A percentile compares a stretch with the other conserved stretches of the same genome.
Evolutionary conservation across 371 early-diverging fungal species (phyloP).

Genomic region (Quaeritorhiza haematococci): DNA sequence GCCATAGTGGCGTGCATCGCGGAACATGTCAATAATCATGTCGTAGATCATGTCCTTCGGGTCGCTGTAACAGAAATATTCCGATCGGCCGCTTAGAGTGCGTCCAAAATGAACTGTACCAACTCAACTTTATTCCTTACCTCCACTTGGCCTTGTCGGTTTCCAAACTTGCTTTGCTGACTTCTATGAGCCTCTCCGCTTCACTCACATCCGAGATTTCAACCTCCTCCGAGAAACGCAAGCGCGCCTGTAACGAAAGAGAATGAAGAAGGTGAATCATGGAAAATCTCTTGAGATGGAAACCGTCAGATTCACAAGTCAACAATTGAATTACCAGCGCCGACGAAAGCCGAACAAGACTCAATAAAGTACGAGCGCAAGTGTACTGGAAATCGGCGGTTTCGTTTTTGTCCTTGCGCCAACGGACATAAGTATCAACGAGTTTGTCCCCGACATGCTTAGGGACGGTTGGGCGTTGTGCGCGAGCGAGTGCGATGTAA

Average conservation of each 20-base stretch:
- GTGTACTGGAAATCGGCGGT: constrained; percentile 50
- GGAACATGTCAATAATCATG: constrained; percentile 55
- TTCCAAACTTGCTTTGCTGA: constrained; percentile 57
- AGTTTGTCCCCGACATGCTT: constrained; percentile 75
- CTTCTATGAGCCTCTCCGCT: constrained; percentile 88
- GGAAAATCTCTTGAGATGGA: not conserved
- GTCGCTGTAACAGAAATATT: too few relatives aligned
- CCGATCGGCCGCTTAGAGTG: too few relatives aligned
- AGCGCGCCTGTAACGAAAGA: constrained; percentile 62
- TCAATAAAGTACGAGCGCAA: constrained; percentile 83
- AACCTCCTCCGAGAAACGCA: constrained; percentile 78
- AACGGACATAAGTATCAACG: constrained; percentile 80
- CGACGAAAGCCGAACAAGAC: constrained; percentile 86
- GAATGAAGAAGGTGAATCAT: not conserved
- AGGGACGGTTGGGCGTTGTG: constrained; percentile 68
- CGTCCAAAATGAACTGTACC: too few relatives aligned
- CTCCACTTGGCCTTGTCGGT: constrained; percentile 15
- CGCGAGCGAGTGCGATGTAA: constrained; percentile 80
- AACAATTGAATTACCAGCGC: constrained; percentile 50
- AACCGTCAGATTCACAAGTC: not conserved
- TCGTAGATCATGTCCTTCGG: constrained; percentile 54
- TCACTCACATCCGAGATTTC: constrained; percentile 88
- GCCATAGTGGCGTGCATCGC: constrained; percentile 32
- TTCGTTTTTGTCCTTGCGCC: constrained; percentile 69
- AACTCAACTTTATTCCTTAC: not conserved